Evolutionary conservation across 192 early-diverging fungal species (phyloP).

Genomic region (Entomortierella parvispora): DNA sequence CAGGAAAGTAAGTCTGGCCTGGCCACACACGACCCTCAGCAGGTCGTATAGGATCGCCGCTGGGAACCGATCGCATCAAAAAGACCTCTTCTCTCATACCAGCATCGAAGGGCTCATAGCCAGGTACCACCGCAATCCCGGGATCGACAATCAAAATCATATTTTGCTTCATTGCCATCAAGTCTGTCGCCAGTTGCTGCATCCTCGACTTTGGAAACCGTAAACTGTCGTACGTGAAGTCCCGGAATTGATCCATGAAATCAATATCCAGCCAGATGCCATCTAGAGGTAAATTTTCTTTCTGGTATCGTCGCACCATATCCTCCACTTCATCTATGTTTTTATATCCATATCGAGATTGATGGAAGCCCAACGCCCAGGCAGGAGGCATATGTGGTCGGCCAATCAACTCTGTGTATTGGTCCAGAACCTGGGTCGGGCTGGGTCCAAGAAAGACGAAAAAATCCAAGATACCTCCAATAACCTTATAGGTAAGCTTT

Average conservation of each 20-base stretch:
- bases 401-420: conserved; percentile 73
- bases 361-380: conserved; percentile 72
- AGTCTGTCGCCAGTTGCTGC: conserved; percentile 53
- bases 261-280: conserved; percentile 76
- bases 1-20: conserved; percentile 73
- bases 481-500: conserved; percentile 69
- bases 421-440: conserved; percentile 54
- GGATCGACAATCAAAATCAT: conserved; percentile 75
- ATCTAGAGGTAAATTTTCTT: conserved; percentile 69
- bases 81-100: conserved; percentile 64
- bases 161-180: conserved; percentile 61
- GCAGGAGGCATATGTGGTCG: conserved; percentile 68
- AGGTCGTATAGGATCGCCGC: neutral
- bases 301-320: conserved; percentile 62
- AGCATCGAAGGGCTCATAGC: conserved; percentile 61
- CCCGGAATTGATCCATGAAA: conserved; percentile 72
- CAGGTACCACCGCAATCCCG: conserved; percentile 61
- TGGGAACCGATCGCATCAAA: conserved; percentile 52
- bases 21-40: conserved; percentile 71
- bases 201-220: conserved; percentile 65
- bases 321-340: conserved; percentile 64
- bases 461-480: conserved; percentile 74
- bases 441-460: conserved; percentile 69
- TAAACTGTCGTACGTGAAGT: conserved; percentile 67
- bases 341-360: conserved; percentile 72